Percentiles rank a stretch among this genome's conserved stretches.
These are phyloP conservation scores for Prosopis cineraria DNA, from an alignment of 306 rosid genomes.

Conservation along the genomic window DNA sequence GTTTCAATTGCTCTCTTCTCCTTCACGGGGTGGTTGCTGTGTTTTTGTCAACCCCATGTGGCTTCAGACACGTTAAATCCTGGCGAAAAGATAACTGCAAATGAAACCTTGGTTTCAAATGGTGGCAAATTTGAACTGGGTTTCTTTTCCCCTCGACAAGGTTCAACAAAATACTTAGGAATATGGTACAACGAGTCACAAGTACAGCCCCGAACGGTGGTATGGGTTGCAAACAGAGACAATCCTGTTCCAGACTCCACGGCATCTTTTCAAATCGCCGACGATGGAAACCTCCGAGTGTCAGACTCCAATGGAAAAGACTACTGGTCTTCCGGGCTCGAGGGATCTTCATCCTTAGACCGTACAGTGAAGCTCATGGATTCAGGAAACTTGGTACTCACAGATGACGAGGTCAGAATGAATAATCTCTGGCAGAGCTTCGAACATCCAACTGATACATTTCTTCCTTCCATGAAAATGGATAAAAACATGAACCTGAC, in stretches of 20 bases:
- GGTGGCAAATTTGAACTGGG: slow-evolving; percentile 37
- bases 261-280: slow-evolving; percentile 31
- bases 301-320: not conserved
- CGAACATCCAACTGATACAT: slow-evolving; percentile 48
- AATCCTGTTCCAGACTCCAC: not conserved
- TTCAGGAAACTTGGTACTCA: slow-evolving; percentile 50
- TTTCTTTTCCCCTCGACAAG: slow-evolving; percentile 37
- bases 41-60: not conserved
- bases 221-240: slow-evolving; percentile 57
- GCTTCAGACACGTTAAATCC: not conserved
- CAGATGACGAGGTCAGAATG: not conserved
- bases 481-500: not conserved
- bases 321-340: slow-evolving; percentile 19
- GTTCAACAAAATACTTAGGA: slow-evolving; percentile 39
- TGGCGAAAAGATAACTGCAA: not conserved
- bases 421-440: slow-evolving; percentile 53
- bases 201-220: slow-evolving; percentile 25
- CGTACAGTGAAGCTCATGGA: slow-evolving; percentile 38
- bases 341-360: not conserved
- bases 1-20: not conserved
- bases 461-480: slow-evolving; percentile 56
- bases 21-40: not conserved
- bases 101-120: slow-evolving; percentile 36
- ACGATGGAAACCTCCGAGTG: slow-evolving; percentile 40
- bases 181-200: slow-evolving; percentile 34